Percentiles rank a stretch among this genome's conserved stretches.
Evolutionary conservation across 2,329 filamentous ascomycete species (phyloP).

Genomic region (Aspergillus floridensis): DNA sequence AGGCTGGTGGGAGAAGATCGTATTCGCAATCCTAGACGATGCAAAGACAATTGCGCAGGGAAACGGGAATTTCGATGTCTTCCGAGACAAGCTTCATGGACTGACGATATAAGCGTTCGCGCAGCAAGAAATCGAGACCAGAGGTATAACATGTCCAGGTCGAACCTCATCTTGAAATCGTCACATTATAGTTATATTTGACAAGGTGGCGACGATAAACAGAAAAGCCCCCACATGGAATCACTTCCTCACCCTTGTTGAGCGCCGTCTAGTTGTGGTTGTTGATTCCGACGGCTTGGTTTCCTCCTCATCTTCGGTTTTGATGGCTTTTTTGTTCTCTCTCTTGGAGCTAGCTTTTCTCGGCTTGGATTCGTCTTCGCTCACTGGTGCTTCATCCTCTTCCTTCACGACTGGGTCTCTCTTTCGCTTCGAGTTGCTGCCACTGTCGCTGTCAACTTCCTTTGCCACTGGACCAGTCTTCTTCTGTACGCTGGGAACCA

Average conservation of each 20-base stretch:
- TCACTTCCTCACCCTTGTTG: conserved; percentile 29
- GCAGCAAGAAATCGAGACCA: background rate
- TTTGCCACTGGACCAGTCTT: conserved; percentile 65
- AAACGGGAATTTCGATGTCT: conserved; percentile 33
- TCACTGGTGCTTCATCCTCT: conserved; percentile 15
- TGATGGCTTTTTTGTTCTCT: conserved; percentile 21
- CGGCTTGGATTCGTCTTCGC: conserved; percentile 20
- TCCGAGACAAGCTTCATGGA: conserved; percentile 30
- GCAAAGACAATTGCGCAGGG: conserved; percentile 14
- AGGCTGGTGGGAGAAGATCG: conserved; percentile 63
- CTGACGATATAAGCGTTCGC: conserved; percentile 23
- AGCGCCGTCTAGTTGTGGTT: conserved; percentile 27
- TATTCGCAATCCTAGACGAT: conserved; percentile 60
- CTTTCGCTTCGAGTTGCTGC: conserved; percentile 32
- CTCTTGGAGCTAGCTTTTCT: conserved; percentile 28
- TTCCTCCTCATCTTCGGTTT: conserved; percentile 24
- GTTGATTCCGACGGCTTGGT: conserved; percentile 11
- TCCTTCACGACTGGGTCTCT: conserved; percentile 30
- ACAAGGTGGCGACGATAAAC: background rate
- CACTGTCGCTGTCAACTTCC: conserved; percentile 42
- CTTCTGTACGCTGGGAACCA: conserved; percentile 81
- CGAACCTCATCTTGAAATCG: background rate
- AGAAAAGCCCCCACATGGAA: background rate
- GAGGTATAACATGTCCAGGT: background rate
- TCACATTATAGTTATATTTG: background rate